phyloP scores from a whole-genome alignment of 345 rosid species.

The Populus davidiana region DNA sequence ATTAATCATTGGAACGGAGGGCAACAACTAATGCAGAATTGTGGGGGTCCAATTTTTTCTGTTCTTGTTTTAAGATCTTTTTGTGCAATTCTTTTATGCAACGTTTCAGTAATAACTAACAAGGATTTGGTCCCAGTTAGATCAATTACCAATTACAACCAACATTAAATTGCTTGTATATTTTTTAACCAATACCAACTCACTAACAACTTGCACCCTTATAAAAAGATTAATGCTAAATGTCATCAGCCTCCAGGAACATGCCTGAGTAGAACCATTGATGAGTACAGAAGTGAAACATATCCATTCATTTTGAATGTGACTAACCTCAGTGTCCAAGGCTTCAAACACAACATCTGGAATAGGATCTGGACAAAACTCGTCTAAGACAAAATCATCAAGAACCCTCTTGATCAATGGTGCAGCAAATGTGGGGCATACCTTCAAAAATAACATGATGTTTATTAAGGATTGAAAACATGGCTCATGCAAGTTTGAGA shows the following conservation, averaged over 20 bases:
- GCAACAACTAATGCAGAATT: not conserved
- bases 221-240: not conserved
- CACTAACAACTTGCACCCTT: not conserved
- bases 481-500: not conserved
- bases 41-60: too few relatives aligned
- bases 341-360: slow-evolving; percentile 77
- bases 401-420: slow-evolving; percentile 76
- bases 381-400: slow-evolving; percentile 67
- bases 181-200: too few relatives aligned
- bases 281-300: not conserved
- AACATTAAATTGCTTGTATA: too few relatives aligned
- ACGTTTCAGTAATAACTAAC: too few relatives aligned
- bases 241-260: not conserved
- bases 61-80: too few relatives aligned
- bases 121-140: too few relatives aligned
- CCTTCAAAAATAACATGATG: slow-evolving; percentile 39
- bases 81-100: too few relatives aligned
- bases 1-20: not conserved
- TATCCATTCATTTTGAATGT: slow-evolving; percentile 2
- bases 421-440: slow-evolving; percentile 77
- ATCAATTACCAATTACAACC: too few relatives aligned
- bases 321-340: slow-evolving; percentile 66
- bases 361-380: slow-evolving; percentile 89
- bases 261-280: not conserved
- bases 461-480: slow-evolving; percentile 13